Percentiles rank a stretch among this genome's conserved stretches.
phyloP scores from a whole-genome alignment of 2,329 filamentous ascomycete species.

The Cryoendolithus antarcticus region DNA sequence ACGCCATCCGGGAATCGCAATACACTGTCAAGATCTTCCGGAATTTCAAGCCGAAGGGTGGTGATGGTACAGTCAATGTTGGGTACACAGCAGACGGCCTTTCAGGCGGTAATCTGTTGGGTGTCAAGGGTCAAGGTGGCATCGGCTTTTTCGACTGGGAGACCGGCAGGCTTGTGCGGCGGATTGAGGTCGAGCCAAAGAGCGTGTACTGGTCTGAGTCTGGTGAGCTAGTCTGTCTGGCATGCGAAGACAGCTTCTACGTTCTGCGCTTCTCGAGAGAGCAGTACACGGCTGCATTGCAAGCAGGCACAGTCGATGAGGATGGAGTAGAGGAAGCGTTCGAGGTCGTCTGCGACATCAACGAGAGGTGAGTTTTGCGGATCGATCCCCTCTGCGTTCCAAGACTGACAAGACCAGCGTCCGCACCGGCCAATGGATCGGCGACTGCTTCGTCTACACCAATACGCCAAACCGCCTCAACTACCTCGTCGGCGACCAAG shows the following conservation, averaged over 20 bases:
- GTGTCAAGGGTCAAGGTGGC: slow-evolving; percentile 88
- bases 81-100: slow-evolving; percentile 91
- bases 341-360: slow-evolving; percentile 91
- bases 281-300: slow-evolving; percentile 70
- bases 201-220: slow-evolving; percentile 93
- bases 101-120: slow-evolving; percentile 76
- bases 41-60: slow-evolving; percentile 87
- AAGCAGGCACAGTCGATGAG: slow-evolving; percentile 69
- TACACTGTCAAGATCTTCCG: slow-evolving; percentile 96
- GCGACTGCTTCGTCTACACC: slow-evolving; percentile 98
- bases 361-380: slow-evolving; percentile 54
- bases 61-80: slow-evolving; percentile 63
- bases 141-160: slow-evolving; percentile 97
- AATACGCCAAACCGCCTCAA: slow-evolving; percentile 87
- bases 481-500: slow-evolving; percentile 95
- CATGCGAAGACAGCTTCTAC: slow-evolving; percentile 92
- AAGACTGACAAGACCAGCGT: slow-evolving; percentile 41
- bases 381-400: background rate
- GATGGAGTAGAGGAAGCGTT: slow-evolving; percentile 94
- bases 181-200: slow-evolving; percentile 70
- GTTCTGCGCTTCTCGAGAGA: slow-evolving; percentile 86
- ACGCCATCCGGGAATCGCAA: slow-evolving; percentile 85
- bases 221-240: slow-evolving; percentile 82
- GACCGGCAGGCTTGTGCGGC: slow-evolving; percentile 72
- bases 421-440: slow-evolving; percentile 92